These are phyloP conservation scores for Cucurbita pepo DNA, from an alignment of 306 rosid species.

Conservation along the genomic window DNA sequence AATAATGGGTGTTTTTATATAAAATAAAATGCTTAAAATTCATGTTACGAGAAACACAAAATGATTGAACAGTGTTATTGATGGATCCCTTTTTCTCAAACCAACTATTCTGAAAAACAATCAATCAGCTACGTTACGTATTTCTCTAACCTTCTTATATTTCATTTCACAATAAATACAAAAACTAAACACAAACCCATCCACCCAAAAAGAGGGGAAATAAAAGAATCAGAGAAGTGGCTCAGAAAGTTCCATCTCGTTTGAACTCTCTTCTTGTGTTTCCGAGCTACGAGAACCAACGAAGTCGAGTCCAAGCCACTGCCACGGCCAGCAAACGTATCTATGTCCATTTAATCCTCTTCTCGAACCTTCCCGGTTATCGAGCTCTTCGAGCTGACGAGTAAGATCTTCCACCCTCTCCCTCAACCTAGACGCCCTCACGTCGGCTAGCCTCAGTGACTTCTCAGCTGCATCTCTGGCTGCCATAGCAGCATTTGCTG, in stretches of 20 bases:
- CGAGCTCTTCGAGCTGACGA: slow-evolving; percentile 73
- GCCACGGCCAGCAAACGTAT: slow-evolving; percentile 99
- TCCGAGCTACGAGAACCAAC: slow-evolving; percentile 55
- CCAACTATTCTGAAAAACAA: neutral
- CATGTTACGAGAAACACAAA: neutral
- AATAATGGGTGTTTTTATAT: too few species aligned
- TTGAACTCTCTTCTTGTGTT: slow-evolving; percentile 38
- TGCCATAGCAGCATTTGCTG: slow-evolving; percentile 92
- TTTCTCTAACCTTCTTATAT: slow-evolving; percentile 11
- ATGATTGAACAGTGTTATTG: neutral
- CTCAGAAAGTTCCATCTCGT: slow-evolving; percentile 98
- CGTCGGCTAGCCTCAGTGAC: slow-evolving; percentile 71
- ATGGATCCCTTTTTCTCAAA: too few species aligned
- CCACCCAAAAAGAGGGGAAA: neutral
- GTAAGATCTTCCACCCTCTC: slow-evolving; percentile 89
- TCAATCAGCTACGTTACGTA: neutral
- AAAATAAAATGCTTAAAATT: too few species aligned
- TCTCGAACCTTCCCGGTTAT: slow-evolving; percentile 56
- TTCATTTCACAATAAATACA: slow-evolving; percentile 39
- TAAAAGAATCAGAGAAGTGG: slow-evolving; percentile 42
- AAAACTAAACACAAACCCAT: neutral
- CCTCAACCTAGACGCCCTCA: slow-evolving; percentile 80
- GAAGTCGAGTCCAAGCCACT: slow-evolving; percentile 87
- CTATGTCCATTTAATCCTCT: slow-evolving; percentile 50
- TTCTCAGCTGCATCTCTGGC: slow-evolving; percentile 99